Conservation (phyloP, 148 eudicot species). For the Heliamphora exappendiculata region DNA sequence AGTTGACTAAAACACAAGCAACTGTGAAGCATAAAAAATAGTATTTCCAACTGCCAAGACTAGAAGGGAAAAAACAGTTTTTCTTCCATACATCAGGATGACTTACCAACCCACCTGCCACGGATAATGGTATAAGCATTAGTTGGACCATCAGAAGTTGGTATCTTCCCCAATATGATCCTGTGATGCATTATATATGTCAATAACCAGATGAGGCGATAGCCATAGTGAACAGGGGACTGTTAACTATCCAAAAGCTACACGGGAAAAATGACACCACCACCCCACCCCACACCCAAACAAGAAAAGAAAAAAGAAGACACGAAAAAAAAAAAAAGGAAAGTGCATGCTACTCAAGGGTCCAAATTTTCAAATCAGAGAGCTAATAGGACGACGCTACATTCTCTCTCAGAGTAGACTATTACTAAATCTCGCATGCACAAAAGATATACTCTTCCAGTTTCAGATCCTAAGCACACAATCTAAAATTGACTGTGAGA, state of each 20-base stretch:
- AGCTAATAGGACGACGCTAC: neutral
- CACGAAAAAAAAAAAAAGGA: neutral
- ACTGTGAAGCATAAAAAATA: neutral
- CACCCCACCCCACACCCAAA: neutral
- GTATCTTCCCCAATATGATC: constrained; percentile 92
- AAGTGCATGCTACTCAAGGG: neutral
- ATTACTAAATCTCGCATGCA: too few relatives aligned
- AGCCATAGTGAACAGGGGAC: constrained; percentile 23
- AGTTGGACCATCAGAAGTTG: constrained; percentile 76
- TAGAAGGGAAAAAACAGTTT: constrained; percentile 9
- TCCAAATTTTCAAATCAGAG: constrained; percentile 4
- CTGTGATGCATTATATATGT: constrained; percentile 80
- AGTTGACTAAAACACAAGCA: neutral
- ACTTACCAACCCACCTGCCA: constrained; percentile 96
- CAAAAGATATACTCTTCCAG: neutral
- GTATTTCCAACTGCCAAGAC: neutral
- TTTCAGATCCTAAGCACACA: neutral
- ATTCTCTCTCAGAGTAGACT: neutral
- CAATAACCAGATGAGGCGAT: constrained; percentile 46
- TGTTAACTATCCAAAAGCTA: constrained; percentile 13
- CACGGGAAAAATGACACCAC: neutral
- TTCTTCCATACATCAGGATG: constrained; percentile 30
- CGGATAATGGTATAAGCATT: constrained; percentile 75
- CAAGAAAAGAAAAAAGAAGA: neutral
- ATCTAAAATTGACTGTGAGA: neutral